A percentile compares a stretch with the other conserved stretches of the same genome.
Evolutionary conservation across 2,329 filamentous ascomycete species (phyloP).

Genomic region (Helminthosporium solani): DNA sequence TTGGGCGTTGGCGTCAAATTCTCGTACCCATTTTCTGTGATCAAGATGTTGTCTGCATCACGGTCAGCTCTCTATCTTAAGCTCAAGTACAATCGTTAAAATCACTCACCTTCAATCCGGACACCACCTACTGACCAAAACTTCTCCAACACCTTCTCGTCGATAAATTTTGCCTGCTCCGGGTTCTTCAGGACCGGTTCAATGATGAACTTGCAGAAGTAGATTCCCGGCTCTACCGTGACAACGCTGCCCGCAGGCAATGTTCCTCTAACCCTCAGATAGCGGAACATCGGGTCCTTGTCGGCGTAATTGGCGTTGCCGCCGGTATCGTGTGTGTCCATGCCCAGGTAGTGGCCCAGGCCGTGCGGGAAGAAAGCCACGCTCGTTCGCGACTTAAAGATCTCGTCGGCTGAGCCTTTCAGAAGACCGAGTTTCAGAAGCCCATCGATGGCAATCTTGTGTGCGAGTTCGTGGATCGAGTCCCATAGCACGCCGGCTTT

Average conservation of each 20-base stretch:
- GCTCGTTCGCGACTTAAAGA: conserved; percentile 48
- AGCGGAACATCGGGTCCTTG: conserved; percentile 79
- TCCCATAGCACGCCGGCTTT: conserved; percentile 78
- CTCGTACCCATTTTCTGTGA: conserved; percentile 76
- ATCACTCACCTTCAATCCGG: conserved; percentile 67
- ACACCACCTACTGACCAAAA: conserved; percentile 85
- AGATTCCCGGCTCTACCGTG: conserved; percentile 90
- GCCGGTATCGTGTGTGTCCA: conserved; percentile 55
- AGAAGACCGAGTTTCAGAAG: conserved; percentile 71
- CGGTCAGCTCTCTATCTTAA: not conserved
- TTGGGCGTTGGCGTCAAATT: conserved; percentile 82
- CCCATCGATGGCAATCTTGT: conserved; percentile 78
- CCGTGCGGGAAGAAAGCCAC: conserved; percentile 55
- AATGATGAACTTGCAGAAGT: conserved; percentile 74
- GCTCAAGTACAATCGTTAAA: not conserved
- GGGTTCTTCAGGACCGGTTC: conserved; percentile 66
- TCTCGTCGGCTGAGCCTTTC: conserved; percentile 54
- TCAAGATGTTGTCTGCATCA: conserved; percentile 69
- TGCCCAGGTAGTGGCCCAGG: conserved; percentile 53
- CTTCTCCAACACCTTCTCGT: conserved; percentile 62
- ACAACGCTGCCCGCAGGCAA: conserved; percentile 80
- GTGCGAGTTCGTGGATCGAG: conserved; percentile 75
- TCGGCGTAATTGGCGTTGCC: conserved; percentile 60
- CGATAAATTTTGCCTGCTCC: conserved; percentile 63
- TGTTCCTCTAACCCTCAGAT: conserved; percentile 74